Base-by-base conservation (phyloP, 306 rosid species). In the Prunus davidiana region DNA sequence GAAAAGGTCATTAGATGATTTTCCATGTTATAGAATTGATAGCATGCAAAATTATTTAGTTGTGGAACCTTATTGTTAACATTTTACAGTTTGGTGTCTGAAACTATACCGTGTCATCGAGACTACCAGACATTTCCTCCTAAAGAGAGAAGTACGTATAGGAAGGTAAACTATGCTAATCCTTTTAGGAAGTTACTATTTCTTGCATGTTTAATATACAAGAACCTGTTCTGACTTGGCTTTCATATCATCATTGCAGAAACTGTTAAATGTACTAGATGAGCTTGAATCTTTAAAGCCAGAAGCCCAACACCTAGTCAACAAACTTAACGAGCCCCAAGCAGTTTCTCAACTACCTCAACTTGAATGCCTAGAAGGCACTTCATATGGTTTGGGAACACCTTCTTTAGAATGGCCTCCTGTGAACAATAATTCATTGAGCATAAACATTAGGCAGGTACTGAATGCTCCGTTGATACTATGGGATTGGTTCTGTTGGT, bases 201-300 rank as follows among this genome's bases (percentile, higher is more conserved):
- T 43, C 7, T 61, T 77, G 6, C 50, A 4, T 32, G 5, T 58
- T 50, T 32, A 12, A 49, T 66, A 45, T 72, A 30, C 68, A 56
- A 41, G 77, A 47, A 51, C 55, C 77, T 79, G 41, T 64, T 68
- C 28, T 66, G 52, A 71, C 69, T 72, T 79, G 65, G 65, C n/a
- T 73, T 49, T 82, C 38, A 22, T 77, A 54, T 78, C 69, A 72
- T 71, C 54, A 18, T 77, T 32, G 16, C 87, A 94, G 98, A 92
- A 81, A 83, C 83, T 88, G 24, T 71, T 69, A 7, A 34, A 12
- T 58, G 91, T 88, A 69, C 74, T 94, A 50, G 92, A 94, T 79
- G 98, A 94, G 81, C 89, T 94, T 70, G 98, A 94, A 78, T 81
- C 88, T 60, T 78, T 94, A 85, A 90, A 89, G 85, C 95, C 95